A percentile compares a stretch with the other conserved stretches of the same genome.
These are phyloP conservation scores for Botrytis elliptica DNA, from an alignment of 2,329 filamentous ascomycete species.

Conservation along the genomic window DNA sequence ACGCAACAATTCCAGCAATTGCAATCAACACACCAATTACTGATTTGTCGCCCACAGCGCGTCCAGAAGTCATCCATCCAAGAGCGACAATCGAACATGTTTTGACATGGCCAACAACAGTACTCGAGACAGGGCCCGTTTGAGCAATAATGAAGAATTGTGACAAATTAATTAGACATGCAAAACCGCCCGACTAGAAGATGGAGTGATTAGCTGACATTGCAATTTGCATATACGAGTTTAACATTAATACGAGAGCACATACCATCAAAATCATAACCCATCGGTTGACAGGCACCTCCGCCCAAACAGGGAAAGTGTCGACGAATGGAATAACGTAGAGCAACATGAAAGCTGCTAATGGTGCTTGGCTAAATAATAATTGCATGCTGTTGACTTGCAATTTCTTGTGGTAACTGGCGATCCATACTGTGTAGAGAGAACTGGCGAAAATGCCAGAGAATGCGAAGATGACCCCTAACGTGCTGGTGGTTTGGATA, in stretches of 20 bases:
- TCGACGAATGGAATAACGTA: slow-evolving; percentile 67
- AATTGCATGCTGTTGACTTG: slow-evolving; percentile 68
- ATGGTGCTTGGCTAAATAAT: slow-evolving; percentile 65
- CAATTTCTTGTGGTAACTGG: slow-evolving; percentile 62
- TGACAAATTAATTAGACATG: slow-evolving; percentile 63
- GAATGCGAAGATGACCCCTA: slow-evolving; percentile 65
- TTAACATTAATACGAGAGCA: slow-evolving; percentile 11
- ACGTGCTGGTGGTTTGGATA: slow-evolving; percentile 54
- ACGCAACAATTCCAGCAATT: slow-evolving; percentile 57
- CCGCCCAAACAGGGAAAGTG: slow-evolving; percentile 56
- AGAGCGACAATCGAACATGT: slow-evolving; percentile 64
- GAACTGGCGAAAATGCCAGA: slow-evolving; percentile 63
- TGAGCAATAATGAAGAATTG: slow-evolving; percentile 63
- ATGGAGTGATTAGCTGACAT: slow-evolving; percentile 28
- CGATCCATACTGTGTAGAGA: slow-evolving; percentile 68
- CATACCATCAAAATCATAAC: slow-evolving; percentile 58
- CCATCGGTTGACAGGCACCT: slow-evolving; percentile 53
- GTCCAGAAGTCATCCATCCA: slow-evolving; percentile 57
- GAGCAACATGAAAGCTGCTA: slow-evolving; percentile 60
- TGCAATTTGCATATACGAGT: slow-evolving; percentile 25
- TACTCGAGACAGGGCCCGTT: slow-evolving; percentile 62
- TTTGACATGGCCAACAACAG: slow-evolving; percentile 65
- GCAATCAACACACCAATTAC: slow-evolving; percentile 56
- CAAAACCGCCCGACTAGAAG: slow-evolving; percentile 59
- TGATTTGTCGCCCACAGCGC: slow-evolving; percentile 55